phyloP scores from a whole-genome alignment of 768 basidiomycete species.

The Symmetrospora coprosmae region DNA sequence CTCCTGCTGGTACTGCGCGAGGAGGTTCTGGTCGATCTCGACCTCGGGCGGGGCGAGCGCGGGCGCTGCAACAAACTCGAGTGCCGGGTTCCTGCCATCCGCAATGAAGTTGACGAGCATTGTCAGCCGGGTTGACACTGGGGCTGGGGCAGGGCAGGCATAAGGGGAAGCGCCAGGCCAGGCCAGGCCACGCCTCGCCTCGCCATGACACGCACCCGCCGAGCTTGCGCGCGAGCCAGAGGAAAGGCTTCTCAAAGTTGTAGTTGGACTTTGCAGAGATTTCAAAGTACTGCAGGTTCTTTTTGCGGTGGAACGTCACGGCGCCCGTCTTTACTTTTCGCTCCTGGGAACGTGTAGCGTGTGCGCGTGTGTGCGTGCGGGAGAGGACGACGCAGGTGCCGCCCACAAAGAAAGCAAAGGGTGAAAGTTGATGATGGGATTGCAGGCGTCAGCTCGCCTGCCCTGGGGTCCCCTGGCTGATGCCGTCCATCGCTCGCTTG shows the following conservation, averaged over 20 bases:
- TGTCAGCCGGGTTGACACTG: neutral
- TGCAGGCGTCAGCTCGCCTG: too few relatives aligned
- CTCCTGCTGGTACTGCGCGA: conserved; percentile 65
- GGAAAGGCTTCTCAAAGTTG: conserved; percentile 99
- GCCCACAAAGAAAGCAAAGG: neutral
- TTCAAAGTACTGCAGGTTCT: conserved; percentile 99
- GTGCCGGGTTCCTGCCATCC: conserved; percentile 52
- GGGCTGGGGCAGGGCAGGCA: neutral
- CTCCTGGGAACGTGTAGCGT: conserved; percentile 50
- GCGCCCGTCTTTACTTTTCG: conserved; percentile 98
- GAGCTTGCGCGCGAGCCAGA: conserved; percentile 95
- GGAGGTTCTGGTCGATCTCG: conserved; percentile 59
- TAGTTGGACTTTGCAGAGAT: conserved; percentile 99
- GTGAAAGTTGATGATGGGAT: too few relatives aligned
- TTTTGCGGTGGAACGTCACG: conserved; percentile 99
- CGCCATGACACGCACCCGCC: conserved; percentile 83
- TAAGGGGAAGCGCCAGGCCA: neutral
- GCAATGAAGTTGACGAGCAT: neutral
- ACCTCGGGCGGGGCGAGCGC: conserved; percentile 82
- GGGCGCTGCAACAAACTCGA: conserved; percentile 94
- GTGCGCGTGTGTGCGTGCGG: neutral
- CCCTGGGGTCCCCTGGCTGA: too few relatives aligned
- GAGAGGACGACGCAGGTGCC: neutral
- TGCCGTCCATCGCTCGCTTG: too few relatives aligned
- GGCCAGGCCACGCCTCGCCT: too few relatives aligned